Conservation (phyloP, 2,329 filamentous ascomycete species). For the Xylaria digitata region DNA sequence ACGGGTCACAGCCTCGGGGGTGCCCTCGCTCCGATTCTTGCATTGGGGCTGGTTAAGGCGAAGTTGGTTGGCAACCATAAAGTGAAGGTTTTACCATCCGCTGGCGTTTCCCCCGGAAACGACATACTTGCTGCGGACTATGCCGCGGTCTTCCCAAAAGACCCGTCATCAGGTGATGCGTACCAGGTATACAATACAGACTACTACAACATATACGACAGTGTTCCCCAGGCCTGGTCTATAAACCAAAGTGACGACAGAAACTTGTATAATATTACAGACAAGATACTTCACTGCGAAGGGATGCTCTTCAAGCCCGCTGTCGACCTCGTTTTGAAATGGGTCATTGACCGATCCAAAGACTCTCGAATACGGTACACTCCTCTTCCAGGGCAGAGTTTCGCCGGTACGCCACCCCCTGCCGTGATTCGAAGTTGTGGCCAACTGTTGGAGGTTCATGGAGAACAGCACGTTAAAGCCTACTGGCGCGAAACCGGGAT, state of each 20-base stretch:
- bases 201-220: conserved; percentile 19
- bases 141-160: conserved; percentile 10
- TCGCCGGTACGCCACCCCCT: no score
- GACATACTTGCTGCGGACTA: neutral
- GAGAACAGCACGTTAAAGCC: no score
- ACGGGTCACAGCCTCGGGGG: conserved; percentile 24
- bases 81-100: conserved; percentile 14
- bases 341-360: no score
- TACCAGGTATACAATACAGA: conserved; percentile 24
- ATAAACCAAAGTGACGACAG: neutral
- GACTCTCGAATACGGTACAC: no score
- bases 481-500: no score
- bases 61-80: neutral
- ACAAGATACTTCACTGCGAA: conserved; percentile 1
- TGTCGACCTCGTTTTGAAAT: no score
- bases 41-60: conserved; percentile 10
- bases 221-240: conserved; percentile 27
- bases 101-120: conserved; percentile 20
- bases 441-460: no score
- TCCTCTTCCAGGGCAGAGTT: no score
- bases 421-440: no score
- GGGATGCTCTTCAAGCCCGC: no score
- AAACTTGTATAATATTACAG: conserved; percentile 18
- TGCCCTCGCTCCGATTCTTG: conserved; percentile 6
- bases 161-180: neutral